These are phyloP conservation scores for Artemisia tridentata DNA, from an alignment of 129 eudicot genomes.

Conservation along the genomic window DNA sequence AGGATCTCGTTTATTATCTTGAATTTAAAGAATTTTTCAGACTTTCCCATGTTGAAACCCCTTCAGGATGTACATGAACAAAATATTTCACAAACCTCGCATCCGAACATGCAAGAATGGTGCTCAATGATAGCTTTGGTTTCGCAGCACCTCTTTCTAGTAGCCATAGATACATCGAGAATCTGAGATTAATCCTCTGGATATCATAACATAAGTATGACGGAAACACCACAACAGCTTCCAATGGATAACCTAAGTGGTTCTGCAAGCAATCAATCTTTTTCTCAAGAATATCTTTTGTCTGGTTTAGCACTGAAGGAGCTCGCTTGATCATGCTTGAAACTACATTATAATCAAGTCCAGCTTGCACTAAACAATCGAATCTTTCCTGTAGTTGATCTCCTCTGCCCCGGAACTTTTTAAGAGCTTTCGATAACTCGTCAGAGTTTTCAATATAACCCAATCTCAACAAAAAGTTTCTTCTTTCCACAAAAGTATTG, in stretches of 20 bases:
- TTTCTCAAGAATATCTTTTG: constrained; percentile 53
- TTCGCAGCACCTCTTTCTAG: constrained; percentile 60
- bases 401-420: constrained; percentile 75
- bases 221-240: constrained; percentile 66
- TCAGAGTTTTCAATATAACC: constrained; percentile 77
- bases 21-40: constrained; percentile 36
- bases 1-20: constrained; percentile 3
- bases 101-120: constrained; percentile 69
- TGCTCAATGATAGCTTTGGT: constrained; percentile 54
- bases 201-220: constrained; percentile 73
- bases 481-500: constrained; percentile 43
- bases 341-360: constrained; percentile 60
- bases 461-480: constrained; percentile 51
- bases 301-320: constrained; percentile 60
- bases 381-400: constrained; percentile 78
- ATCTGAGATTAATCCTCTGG: constrained; percentile 50
- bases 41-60: constrained; percentile 59
- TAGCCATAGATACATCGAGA: constrained; percentile 69
- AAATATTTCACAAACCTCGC: constrained; percentile 55
- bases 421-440: constrained; percentile 63
- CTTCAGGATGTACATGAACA: constrained; percentile 68
- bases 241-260: constrained; percentile 56
- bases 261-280: constrained; percentile 54
- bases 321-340: constrained; percentile 60
- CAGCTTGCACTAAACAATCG: constrained; percentile 72